Evolutionary conservation across 176 grass and related monocot genomes (phyloP).

Genomic region (Oryza glumipatula): DNA sequence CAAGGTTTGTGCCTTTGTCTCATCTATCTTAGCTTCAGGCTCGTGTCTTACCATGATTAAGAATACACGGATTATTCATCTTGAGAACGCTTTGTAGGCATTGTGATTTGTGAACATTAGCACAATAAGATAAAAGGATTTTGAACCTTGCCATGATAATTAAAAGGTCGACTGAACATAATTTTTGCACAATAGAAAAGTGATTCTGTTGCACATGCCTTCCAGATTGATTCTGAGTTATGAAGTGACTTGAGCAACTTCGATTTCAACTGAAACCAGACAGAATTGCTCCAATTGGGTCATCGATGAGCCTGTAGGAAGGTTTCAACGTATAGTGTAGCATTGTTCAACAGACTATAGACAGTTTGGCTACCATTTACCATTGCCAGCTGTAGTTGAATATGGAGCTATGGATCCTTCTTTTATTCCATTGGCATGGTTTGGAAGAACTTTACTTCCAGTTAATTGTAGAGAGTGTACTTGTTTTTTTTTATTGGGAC

Average conservation of each 20-base stretch:
- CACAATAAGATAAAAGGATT: background rate
- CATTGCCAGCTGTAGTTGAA: background rate
- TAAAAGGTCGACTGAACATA: background rate
- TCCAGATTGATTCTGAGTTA: background rate
- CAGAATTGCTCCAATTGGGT: background rate
- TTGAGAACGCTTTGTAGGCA: background rate
- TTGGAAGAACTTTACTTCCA: background rate
- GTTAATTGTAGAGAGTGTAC: background rate
- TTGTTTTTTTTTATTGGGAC: background rate
- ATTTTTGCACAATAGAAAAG: background rate
- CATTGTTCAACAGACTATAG: background rate
- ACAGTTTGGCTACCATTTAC: background rate
- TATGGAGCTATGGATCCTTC: background rate
- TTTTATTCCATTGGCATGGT: background rate
- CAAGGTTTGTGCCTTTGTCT: conserved; percentile 61
- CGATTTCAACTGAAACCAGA: background rate
- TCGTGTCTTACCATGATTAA: background rate
- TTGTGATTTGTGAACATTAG: background rate
- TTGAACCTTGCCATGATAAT: background rate
- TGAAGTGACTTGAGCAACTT: background rate
- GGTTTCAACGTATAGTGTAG: background rate
- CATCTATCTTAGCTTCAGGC: background rate
- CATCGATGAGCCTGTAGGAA: background rate
- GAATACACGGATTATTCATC: background rate
- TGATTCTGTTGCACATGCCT: background rate